These are phyloP conservation scores for Colletotrichum cereale DNA, from an alignment of 2,329 filamentous ascomycete genomes.

Conservation along the genomic window DNA sequence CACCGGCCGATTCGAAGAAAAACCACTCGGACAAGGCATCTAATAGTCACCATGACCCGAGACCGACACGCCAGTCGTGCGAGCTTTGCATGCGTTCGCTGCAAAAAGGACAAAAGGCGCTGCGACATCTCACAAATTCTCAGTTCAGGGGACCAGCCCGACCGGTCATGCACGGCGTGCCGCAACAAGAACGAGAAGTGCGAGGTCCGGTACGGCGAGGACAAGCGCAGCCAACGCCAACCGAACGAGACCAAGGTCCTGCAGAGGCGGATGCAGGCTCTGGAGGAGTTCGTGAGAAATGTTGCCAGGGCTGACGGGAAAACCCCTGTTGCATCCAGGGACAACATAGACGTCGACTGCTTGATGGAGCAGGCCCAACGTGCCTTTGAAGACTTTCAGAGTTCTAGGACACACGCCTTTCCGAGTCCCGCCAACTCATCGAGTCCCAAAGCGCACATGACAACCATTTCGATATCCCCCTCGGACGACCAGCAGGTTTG, in stretches of 20 bases:
- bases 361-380: not conserved
- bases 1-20: not conserved
- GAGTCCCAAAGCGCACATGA: not conserved
- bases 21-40: not conserved
- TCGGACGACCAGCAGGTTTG: not conserved
- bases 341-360: not conserved
- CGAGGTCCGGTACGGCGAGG: constrained; percentile 35
- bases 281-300: constrained; percentile 33
- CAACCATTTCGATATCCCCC: not conserved
- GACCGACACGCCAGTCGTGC: constrained; percentile 37
- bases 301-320: constrained; percentile 14
- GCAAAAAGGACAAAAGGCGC: constrained; percentile 37
- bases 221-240: constrained; percentile 34
- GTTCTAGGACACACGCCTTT: not conserved
- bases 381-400: not conserved
- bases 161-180: constrained; percentile 31
- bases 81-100: constrained; percentile 35
- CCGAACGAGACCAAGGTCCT: constrained; percentile 29
- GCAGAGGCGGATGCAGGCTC: constrained; percentile 32
- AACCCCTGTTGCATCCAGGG: not conserved
- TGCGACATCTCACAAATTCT: constrained; percentile 36
- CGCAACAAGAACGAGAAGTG: constrained; percentile 38
- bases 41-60: constrained; percentile 12
- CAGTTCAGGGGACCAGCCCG: constrained; percentile 4
- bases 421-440: constrained; percentile 21